Evolutionary conservation across 2,329 filamentous ascomycete genomes (phyloP).

Genomic region (Fusarium lyarnte): DNA sequence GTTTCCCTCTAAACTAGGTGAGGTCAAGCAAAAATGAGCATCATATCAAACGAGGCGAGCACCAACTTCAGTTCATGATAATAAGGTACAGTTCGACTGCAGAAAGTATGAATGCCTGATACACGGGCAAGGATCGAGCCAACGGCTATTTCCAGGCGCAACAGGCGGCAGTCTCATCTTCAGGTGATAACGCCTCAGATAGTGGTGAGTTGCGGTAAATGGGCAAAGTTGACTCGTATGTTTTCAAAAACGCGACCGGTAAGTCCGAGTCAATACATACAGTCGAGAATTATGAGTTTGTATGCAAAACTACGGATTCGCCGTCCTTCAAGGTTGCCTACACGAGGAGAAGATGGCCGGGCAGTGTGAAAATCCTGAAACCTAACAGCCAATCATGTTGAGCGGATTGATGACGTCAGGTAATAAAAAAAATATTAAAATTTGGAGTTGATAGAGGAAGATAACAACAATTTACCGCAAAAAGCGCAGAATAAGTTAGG

Average conservation of each 20-base stretch:
- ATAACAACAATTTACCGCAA: neutral
- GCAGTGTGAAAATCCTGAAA: conserved; percentile 33
- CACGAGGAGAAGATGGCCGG: conserved; percentile 20
- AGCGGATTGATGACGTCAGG: conserved; percentile 41
- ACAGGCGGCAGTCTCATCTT: conserved; percentile 29
- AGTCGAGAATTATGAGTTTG: neutral
- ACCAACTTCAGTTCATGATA: neutral
- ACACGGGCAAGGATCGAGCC: conserved; percentile 29
- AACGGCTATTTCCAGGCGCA: conserved; percentile 17
- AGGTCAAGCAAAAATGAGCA: neutral
- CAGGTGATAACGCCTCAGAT: neutral
- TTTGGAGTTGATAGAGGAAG: neutral
- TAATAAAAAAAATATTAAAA: neutral
- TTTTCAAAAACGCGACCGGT: neutral
- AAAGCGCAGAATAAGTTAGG: neutral
- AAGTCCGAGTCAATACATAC: conserved; percentile 1
- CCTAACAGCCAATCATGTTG: conserved; percentile 32
- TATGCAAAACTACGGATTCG: conserved; percentile 24
- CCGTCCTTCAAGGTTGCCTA: conserved; percentile 28
- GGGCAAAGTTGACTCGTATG: conserved; percentile 14
- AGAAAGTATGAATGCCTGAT: conserved; percentile 26
- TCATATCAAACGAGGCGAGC: neutral
- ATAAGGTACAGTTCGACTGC: neutral
- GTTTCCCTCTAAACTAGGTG: neutral
- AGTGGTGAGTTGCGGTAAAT: neutral